Conservation (phyloP, 768 basidiomycete genomes). For the Leccinum ochraceum region DNA sequence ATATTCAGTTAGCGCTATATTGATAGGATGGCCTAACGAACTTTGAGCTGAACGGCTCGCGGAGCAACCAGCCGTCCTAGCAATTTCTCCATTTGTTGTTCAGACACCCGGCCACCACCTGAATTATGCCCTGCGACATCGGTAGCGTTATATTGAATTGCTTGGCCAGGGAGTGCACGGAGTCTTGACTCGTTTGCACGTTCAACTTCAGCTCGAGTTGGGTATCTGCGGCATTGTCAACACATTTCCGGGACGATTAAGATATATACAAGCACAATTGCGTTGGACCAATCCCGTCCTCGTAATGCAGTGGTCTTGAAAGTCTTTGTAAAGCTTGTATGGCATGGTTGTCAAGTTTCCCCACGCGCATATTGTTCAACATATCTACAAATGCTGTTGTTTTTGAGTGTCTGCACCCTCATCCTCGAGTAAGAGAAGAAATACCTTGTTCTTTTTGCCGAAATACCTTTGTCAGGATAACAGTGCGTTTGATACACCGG, state of each 20-base stretch:
- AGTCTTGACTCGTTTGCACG: slow-evolving; percentile 60
- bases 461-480: slow-evolving; percentile 74
- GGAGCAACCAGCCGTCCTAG: slow-evolving; percentile 66
- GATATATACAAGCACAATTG: slow-evolving; percentile 55
- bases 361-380: slow-evolving; percentile 87
- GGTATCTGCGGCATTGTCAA: slow-evolving; percentile 48
- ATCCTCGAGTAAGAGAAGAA: slow-evolving; percentile 6
- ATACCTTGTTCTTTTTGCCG: slow-evolving; percentile 81
- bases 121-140: slow-evolving; percentile 51
- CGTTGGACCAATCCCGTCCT: slow-evolving; percentile 78
- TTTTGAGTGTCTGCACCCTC: neutral
- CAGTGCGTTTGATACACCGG: slow-evolving; percentile 55
- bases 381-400: slow-evolving; percentile 71
- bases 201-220: slow-evolving; percentile 73
- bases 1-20: slow-evolving; percentile 4
- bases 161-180: slow-evolving; percentile 39
- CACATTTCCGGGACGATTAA: neutral
- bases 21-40: slow-evolving; percentile 19
- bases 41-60: slow-evolving; percentile 48
- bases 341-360: slow-evolving; percentile 48
- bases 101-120: slow-evolving; percentile 37
- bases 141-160: slow-evolving; percentile 41
- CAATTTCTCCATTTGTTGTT: slow-evolving; percentile 42
- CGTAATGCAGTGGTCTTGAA: slow-evolving; percentile 56
- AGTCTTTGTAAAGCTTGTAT: slow-evolving; percentile 54